These are phyloP conservation scores for Wickerhamiella dianesei DNA, from an alignment of 805 yeast species.

Conservation along the genomic window DNA sequence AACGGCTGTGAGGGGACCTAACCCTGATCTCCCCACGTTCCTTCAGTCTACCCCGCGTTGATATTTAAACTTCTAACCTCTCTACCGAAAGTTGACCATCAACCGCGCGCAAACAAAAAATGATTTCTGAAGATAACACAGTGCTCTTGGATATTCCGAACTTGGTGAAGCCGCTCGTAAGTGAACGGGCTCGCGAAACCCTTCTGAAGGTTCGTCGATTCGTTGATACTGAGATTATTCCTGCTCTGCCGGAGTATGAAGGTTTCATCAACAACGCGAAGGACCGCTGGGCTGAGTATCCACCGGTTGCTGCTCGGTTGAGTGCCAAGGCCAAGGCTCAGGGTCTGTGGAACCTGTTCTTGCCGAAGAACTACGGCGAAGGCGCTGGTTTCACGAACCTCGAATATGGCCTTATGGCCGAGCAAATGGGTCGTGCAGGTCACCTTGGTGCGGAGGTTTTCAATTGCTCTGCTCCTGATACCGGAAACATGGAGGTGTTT, in stretches of 20 bases:
- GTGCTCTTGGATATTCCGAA: conserved; percentile 8
- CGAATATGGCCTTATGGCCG: conserved; percentile 55
- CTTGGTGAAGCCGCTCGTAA: conserved; percentile 16
- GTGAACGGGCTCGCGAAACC: conserved; percentile 26
- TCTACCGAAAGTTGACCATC: too few species aligned
- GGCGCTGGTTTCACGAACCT: conserved; percentile 48
- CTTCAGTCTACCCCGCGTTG: background rate
- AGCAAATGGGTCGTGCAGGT: conserved; percentile 39
- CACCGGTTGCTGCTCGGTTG: conserved; percentile 37
- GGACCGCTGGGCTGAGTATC: conserved; percentile 35
- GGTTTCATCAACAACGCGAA: conserved; percentile 31
- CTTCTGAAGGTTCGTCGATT: conserved; percentile 32
- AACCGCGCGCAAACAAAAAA: background rate
- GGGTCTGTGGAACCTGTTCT: conserved; percentile 50
- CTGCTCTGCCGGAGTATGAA: conserved; percentile 38
- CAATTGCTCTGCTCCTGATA: conserved; percentile 50
- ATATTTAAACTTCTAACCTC: background rate
- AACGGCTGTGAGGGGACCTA: too few species aligned
- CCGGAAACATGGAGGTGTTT: conserved; percentile 44
- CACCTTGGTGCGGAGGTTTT: conserved; percentile 45
- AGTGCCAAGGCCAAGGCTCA: conserved; percentile 38
- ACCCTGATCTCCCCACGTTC: background rate
- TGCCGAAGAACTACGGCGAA: conserved; percentile 34
- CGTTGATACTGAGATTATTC: conserved; percentile 43
- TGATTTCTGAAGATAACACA: background rate